Conservation (phyloP, 2,329 filamentous ascomycete genomes). For the Teratosphaeria pseudoeucalypti region DNA sequence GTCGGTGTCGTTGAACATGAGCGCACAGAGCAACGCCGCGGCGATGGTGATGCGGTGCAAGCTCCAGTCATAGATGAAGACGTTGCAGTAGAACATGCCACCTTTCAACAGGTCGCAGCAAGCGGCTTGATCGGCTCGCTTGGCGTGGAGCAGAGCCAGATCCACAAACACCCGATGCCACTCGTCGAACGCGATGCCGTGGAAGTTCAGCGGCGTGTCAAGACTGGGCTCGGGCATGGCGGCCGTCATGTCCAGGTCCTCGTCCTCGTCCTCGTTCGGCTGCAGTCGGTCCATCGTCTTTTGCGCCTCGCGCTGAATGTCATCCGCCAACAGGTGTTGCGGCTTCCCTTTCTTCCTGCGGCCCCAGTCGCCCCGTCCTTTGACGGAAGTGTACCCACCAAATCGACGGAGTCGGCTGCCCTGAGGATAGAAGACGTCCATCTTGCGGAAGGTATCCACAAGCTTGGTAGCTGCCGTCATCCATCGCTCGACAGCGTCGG, state of each 20-base stretch:
- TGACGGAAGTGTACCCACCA: not conserved
- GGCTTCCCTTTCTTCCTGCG: not conserved
- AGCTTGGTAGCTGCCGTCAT: slow-evolving; percentile 49
- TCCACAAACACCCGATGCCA: slow-evolving; percentile 90
- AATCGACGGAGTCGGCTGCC: not conserved
- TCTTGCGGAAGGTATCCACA: slow-evolving; percentile 50
- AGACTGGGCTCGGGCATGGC: not conserved
- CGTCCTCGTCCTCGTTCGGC: not conserved
- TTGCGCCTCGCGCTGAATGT: not conserved
- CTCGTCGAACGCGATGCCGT: slow-evolving; percentile 67
- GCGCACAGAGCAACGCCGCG: slow-evolving; percentile 52
- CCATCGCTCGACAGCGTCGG: slow-evolving; percentile 43
- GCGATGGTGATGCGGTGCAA: slow-evolving; percentile 19
- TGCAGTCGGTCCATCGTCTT: not conserved
- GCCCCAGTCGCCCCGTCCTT: not conserved
- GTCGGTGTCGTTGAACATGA: slow-evolving; percentile 67
- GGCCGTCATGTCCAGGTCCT: not conserved
- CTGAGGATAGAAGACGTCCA: slow-evolving; percentile 47
- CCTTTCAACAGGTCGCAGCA: slow-evolving; percentile 73
- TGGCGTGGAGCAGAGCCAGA: slow-evolving; percentile 68
- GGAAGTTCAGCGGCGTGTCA: slow-evolving; percentile 47
- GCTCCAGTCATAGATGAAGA: slow-evolving; percentile 56
- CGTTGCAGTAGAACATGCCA: slow-evolving; percentile 62
- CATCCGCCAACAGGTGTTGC: not conserved
- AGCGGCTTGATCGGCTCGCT: slow-evolving; percentile 54